These are phyloP conservation scores for Penicillium daleae DNA, from an alignment of 495 filamentous ascomycete genomes.

Conservation along the genomic window DNA sequence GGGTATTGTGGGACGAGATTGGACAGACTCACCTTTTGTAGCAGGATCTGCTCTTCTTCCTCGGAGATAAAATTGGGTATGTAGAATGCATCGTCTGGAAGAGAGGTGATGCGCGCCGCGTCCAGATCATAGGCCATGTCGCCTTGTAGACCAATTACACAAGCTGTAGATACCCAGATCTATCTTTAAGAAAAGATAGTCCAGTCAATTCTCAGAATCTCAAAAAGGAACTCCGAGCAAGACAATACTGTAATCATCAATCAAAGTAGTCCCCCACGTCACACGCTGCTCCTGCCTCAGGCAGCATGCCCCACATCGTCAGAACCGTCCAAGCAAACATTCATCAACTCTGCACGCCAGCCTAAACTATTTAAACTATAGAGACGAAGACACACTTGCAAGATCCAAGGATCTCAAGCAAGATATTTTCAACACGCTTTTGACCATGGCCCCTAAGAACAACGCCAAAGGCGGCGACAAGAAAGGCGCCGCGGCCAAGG, in stretches of 20 bases:
- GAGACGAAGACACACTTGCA: not conserved
- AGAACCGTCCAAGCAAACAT: constrained; percentile 15
- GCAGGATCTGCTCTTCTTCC: constrained; percentile 71
- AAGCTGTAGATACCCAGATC: not conserved
- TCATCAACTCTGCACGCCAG: not conserved
- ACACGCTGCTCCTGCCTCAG: constrained; percentile 25
- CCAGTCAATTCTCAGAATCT: not conserved
- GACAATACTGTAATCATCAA: not conserved
- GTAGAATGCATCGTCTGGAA: constrained; percentile 78
- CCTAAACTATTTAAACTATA: not conserved
- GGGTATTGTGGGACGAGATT: too few species aligned
- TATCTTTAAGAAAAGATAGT: not conserved
- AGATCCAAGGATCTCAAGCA: not conserved
- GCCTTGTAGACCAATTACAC: not conserved
- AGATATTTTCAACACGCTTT: not conserved
- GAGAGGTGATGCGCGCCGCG: constrained; percentile 54
- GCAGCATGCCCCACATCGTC: constrained; percentile 25
- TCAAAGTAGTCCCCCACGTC: constrained; percentile 15
- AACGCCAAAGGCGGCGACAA: constrained; percentile 53
- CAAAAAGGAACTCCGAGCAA: not conserved
- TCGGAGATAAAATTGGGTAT: constrained; percentile 82
- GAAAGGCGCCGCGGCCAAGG: constrained; percentile 33
- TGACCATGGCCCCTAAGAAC: constrained; percentile 57
- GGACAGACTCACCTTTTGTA: constrained; percentile 62
- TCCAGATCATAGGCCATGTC: constrained; percentile 31